phyloP scores from a whole-genome alignment of 2,329 filamentous ascomycete species.

The Gnomoniopsis smithogilvyi region DNA sequence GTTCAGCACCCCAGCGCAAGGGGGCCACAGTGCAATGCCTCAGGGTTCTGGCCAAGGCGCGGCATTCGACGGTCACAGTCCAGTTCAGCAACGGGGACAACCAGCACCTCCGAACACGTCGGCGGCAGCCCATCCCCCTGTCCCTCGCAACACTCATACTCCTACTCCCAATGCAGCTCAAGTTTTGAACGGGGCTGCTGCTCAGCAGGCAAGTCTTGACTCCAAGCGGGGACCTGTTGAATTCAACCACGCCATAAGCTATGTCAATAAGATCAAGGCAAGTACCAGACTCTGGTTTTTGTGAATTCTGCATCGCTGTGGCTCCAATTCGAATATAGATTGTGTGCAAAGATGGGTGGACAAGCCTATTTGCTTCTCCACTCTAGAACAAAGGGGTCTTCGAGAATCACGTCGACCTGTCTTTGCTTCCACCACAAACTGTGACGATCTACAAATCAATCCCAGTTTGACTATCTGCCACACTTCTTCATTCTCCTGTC shows the following conservation, averaged over 20 bases:
- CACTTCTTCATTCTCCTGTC: too few relatives aligned
- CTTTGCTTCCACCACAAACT: too few relatives aligned
- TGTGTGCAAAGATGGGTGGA: too few relatives aligned
- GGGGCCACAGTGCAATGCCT: constrained; percentile 45
- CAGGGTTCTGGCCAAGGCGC: constrained; percentile 30
- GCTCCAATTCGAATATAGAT: not conserved
- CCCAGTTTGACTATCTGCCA: too few relatives aligned
- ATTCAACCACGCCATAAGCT: constrained; percentile 98
- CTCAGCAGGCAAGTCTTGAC: constrained; percentile 62
- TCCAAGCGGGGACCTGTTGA: constrained; percentile 86
- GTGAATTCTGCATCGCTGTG: too few relatives aligned
- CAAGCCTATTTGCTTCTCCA: too few relatives aligned
- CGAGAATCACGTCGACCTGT: too few relatives aligned
- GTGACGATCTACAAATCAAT: too few relatives aligned
- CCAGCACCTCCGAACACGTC: constrained; percentile 32
- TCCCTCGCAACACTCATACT: constrained; percentile 53
- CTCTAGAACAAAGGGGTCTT: too few relatives aligned
- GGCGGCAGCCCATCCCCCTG: constrained; percentile 39
- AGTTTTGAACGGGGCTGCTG: constrained; percentile 59
- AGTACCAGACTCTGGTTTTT: constrained; percentile 25
- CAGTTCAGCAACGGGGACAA: constrained; percentile 26
- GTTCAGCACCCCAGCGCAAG: constrained; percentile 57
- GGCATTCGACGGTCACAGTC: constrained; percentile 29
- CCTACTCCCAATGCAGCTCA: constrained; percentile 56
- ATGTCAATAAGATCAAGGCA: constrained; percentile 99